Conservation (phyloP, 805 yeast genomes). For the Candida khao-thaluensis region DNA sequence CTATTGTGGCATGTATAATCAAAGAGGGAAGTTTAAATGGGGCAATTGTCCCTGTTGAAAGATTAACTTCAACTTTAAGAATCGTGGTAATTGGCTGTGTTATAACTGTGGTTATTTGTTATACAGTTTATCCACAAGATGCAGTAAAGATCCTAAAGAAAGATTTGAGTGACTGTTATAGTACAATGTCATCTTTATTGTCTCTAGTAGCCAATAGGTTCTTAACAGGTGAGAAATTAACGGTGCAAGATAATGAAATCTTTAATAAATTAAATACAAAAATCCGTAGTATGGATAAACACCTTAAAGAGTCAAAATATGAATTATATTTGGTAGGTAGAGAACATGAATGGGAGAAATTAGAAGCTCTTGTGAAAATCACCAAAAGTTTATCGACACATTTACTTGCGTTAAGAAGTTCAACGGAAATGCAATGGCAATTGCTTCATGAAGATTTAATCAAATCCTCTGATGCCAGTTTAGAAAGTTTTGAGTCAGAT, state of each 20-base stretch:
- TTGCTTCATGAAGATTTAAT: conserved; percentile 37
- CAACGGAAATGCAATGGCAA: conserved; percentile 66
- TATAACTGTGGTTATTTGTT: conserved; percentile 59
- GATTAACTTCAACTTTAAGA: conserved; percentile 51
- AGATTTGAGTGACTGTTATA: conserved; percentile 50
- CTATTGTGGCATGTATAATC: conserved; percentile 66
- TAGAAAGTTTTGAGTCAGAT: conserved; percentile 23
- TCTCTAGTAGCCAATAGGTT: conserved; percentile 49
- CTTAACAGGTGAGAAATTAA: conserved; percentile 46
- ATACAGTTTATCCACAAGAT: conserved; percentile 60
- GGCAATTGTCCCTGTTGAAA: conserved; percentile 53
- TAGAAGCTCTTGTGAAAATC: conserved; percentile 49
- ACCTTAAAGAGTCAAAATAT: conserved; percentile 58
- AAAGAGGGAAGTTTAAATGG: conserved; percentile 70
- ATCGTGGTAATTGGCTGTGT: conserved; percentile 63
- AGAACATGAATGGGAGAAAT: conserved; percentile 50
- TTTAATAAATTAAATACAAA: conserved; percentile 40
- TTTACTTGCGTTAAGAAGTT: conserved; percentile 64
- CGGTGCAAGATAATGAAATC: conserved; percentile 37
- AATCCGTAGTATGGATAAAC: conserved; percentile 36
- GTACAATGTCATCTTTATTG: conserved; percentile 50
- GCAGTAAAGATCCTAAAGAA: conserved; percentile 49
- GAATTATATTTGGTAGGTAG: conserved; percentile 57
- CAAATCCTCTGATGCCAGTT: conserved; percentile 20
- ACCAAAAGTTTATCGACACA: conserved; percentile 53